These are phyloP conservation scores for Calonectria pseudoturangicola DNA, from an alignment of 2,329 filamentous ascomycete species.

Conservation along the genomic window DNA sequence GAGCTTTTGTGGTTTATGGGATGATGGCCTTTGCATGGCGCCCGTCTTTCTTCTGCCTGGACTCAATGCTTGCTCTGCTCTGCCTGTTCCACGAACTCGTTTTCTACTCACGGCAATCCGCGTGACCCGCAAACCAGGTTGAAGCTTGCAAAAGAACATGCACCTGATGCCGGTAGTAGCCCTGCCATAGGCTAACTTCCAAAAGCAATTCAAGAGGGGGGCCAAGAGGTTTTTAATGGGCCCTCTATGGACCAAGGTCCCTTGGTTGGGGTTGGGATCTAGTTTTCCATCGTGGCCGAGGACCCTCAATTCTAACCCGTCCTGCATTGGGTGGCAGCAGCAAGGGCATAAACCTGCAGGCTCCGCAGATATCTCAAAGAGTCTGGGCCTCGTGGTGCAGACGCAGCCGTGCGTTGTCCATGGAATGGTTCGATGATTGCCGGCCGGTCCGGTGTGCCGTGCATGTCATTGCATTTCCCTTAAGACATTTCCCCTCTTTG, in stretches of 20 bases:
- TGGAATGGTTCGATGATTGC: conserved; percentile 32
- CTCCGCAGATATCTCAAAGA: conserved; percentile 22
- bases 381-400: conserved; percentile 30
- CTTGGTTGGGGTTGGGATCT: conserved; percentile 5
- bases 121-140: conserved; percentile 27
- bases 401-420: conserved; percentile 34
- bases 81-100: conserved; percentile 14
- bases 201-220: conserved; percentile 21
- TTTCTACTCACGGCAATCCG: conserved; percentile 12
- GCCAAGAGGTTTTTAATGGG: conserved; percentile 1
- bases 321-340: conserved; percentile 8
- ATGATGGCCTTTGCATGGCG: conserved; percentile 6
- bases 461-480: conserved; percentile 6
- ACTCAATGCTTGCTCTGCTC: not conserved
- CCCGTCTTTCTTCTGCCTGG: not conserved
- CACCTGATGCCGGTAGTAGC: conserved; percentile 12
- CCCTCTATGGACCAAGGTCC: conserved; percentile 6
- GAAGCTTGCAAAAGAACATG: conserved; percentile 8
- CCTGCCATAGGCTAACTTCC: conserved; percentile 12
- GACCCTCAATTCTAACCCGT: conserved; percentile 29
- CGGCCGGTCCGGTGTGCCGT: conserved; percentile 21
- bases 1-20: conserved; percentile 3
- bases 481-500: conserved; percentile 3
- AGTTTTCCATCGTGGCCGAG: conserved; percentile 10
- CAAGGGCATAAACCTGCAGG: conserved; percentile 20